Percentiles rank a stretch among this genome's conserved stretches.
These are phyloP conservation scores for Fusarium setosum DNA, from an alignment of 2,329 filamentous ascomycete genomes.

Conservation along the genomic window DNA sequence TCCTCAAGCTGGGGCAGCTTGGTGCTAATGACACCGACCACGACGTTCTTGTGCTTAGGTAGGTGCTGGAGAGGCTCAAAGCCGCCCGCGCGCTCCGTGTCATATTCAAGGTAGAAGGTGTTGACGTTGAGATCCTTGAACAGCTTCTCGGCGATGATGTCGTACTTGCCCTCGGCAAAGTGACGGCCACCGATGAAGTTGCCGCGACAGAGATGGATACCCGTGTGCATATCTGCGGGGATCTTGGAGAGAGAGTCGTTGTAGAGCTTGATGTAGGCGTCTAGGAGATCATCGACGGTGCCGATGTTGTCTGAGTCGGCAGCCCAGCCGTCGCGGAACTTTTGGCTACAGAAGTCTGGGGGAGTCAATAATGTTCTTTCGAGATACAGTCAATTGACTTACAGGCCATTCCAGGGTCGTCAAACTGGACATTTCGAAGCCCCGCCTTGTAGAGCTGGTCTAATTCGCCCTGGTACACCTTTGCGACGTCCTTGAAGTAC, in stretches of 20 bases:
- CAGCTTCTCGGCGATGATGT: constrained; percentile 74
- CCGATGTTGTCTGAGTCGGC: constrained; percentile 75
- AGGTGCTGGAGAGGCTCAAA: constrained; percentile 73
- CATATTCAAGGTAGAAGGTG: constrained; percentile 78
- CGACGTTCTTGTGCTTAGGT: constrained; percentile 71
- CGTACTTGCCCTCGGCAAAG: constrained; percentile 75
- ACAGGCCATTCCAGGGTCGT: constrained; percentile 76
- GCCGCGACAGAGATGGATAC: constrained; percentile 79
- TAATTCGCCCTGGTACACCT: constrained; percentile 73
- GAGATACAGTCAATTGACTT: constrained; percentile 41
- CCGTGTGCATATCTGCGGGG: constrained; percentile 78
- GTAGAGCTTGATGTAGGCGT: constrained; percentile 81
- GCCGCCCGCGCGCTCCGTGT: constrained; percentile 72
- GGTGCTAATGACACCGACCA: constrained; percentile 72
- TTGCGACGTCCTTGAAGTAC: constrained; percentile 74
- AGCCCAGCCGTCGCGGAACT: constrained; percentile 77
- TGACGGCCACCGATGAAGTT: constrained; percentile 76
- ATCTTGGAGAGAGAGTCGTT: constrained; percentile 75
- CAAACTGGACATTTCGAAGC: constrained; percentile 74
- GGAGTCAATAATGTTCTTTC: constrained; percentile 5
- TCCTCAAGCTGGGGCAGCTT: constrained; percentile 72
- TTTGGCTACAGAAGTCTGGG: constrained; percentile 77
- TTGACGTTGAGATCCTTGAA: constrained; percentile 72
- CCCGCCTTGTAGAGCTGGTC: constrained; percentile 71
- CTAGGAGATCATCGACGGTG: constrained; percentile 75